A percentile compares a stretch with the other conserved stretches of the same genome.
These are phyloP conservation scores for Curvularia sp. DNA, from an alignment of 2,329 filamentous ascomycete species.

Conservation along the genomic window DNA sequence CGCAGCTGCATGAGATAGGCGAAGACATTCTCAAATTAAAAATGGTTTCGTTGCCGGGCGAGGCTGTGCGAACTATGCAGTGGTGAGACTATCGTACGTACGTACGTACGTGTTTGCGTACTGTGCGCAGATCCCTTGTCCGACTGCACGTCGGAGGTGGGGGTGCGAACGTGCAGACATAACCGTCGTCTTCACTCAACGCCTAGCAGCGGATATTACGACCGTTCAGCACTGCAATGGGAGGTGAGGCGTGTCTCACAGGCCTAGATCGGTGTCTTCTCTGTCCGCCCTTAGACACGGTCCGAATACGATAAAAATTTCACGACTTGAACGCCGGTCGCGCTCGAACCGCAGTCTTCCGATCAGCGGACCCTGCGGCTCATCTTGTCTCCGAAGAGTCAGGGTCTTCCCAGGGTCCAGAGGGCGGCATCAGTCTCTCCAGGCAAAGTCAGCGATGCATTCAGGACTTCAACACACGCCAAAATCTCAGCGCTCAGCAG, in stretches of 20 bases:
- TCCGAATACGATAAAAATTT: slow-evolving; percentile 6
- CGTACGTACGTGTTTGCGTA: slow-evolving; percentile 2
- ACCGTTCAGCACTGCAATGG: neutral
- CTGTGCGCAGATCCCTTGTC: slow-evolving; percentile 1
- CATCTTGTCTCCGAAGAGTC: slow-evolving; percentile 6
- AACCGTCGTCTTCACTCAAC: neutral
- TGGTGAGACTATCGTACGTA: neutral
- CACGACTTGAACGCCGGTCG: slow-evolving; percentile 4
- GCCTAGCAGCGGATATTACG: neutral
- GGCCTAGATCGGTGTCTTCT: slow-evolving; percentile 1
- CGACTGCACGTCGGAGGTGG: neutral
- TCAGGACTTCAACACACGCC: slow-evolving; percentile 1
- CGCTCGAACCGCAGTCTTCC: slow-evolving; percentile 5
- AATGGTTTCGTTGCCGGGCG: slow-evolving; percentile 4
- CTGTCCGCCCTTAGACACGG: slow-evolving; percentile 2
- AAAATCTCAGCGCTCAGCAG: neutral
- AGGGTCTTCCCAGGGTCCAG: slow-evolving; percentile 13
- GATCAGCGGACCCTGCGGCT: slow-evolving; percentile 14
- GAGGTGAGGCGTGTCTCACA: neutral
- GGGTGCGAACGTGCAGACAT: neutral
- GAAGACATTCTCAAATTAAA: slow-evolving; percentile 6
- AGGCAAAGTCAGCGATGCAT: neutral
- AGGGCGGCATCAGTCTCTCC: neutral
- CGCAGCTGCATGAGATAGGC: slow-evolving; percentile 9
- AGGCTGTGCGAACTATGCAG: neutral